Evolutionary conservation across 139 green algal species (phyloP), one percentile per base, ranked within the genome.

Genomic region (Spirogloea muscicola): DNA sequence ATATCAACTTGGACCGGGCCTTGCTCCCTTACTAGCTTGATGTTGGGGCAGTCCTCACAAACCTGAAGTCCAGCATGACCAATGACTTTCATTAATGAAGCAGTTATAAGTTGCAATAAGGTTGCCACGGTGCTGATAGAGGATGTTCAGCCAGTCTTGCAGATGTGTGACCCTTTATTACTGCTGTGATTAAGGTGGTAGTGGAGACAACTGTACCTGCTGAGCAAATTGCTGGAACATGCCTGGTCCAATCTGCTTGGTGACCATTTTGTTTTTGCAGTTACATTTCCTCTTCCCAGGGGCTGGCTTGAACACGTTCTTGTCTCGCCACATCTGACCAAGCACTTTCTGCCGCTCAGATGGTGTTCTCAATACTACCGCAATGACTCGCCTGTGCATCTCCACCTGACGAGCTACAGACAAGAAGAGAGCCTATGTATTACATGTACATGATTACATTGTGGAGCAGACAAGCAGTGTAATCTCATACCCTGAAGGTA

Each of bases 201-300:
- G 58, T 34, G 44, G 25, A 41, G 13, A 34, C 27, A 42, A 42
- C 49, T 60, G n/a, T 36, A 82, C 74, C 61, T 81, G 55, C 25
- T 85, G 86, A 9, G 84, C 84, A 82, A 89, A 98, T 83, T 99
- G 95, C 88, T 98, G 94, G 84, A 91, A 98, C 95, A 99, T 98
- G 72, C 95, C 95, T 0, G 92, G 91, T 0, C 93, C 95, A 2
- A 98, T 81, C 84, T 98, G 94, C 64, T 89, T 83, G 7, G 94
- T 99, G 5, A 94, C 87, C 42, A 98, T 83, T 74, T 94, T 92
- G 43, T 93, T 86, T 72, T 88, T 88, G 90, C 95, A 99, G 83
- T 96, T 97, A 88, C 95, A 99, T 74, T 95, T 86, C 48, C 94
- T 86, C 40, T 84, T 98, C 48, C 94, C 94, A 9, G 87, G 73